phyloP scores from a whole-genome alignment of 2,329 filamentous ascomycete species.

The Parastagonospora avenae region DNA sequence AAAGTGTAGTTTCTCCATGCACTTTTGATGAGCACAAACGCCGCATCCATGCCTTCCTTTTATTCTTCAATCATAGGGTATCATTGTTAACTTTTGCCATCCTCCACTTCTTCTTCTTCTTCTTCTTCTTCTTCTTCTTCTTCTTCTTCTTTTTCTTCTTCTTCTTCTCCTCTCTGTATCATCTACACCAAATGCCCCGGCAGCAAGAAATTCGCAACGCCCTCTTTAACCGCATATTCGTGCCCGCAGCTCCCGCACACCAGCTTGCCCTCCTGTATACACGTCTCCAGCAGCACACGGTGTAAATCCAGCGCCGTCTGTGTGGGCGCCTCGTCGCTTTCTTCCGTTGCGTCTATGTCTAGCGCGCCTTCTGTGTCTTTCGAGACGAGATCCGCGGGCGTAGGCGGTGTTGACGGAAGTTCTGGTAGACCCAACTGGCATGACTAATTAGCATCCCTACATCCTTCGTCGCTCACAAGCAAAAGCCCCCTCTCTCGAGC shows the following conservation, averaged over 20 bases:
- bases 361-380: constrained; percentile 1
- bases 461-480: too few species aligned
- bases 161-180: not conserved
- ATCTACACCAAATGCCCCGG: constrained; percentile 82
- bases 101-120: constrained; percentile 25
- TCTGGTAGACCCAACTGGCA: constrained; percentile 84
- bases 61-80: not conserved
- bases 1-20: constrained; percentile 2
- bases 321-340: constrained; percentile 65
- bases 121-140: constrained; percentile 5
- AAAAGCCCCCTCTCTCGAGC: too few species aligned
- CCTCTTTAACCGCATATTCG: constrained; percentile 92
- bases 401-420: constrained; percentile 58
- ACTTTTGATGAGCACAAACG: not conserved
- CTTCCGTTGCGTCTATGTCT: constrained; percentile 40
- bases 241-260: constrained; percentile 91
- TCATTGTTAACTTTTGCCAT: not conserved
- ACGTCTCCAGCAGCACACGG: constrained; percentile 82
- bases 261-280: constrained; percentile 84
- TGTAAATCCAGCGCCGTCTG: constrained; percentile 78
- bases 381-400: constrained; percentile 41
- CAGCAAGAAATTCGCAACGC: constrained; percentile 93
- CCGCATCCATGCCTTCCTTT: not conserved
- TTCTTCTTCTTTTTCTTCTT: not conserved
- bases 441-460: too few species aligned